phyloP scores from a whole-genome alignment of 2,329 filamentous ascomycete genomes.

The Talaromyces atroroseus region DNA sequence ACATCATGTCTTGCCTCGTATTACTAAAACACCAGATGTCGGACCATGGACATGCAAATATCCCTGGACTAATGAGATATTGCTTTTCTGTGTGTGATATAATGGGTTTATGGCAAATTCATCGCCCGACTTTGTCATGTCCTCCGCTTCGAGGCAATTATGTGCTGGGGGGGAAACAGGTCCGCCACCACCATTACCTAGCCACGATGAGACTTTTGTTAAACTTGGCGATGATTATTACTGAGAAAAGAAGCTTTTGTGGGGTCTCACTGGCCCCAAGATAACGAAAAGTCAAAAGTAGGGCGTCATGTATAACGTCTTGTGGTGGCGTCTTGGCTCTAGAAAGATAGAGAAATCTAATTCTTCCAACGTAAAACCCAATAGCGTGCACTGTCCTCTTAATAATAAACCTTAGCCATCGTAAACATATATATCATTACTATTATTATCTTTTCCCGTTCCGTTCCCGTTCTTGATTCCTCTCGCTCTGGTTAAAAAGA shows the following conservation, averaged over 20 bases:
- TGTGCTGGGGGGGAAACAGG: not conserved
- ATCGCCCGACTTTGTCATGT: not conserved
- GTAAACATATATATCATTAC: not conserved
- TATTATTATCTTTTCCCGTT: not conserved
- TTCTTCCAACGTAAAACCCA: not conserved
- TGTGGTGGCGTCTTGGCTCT: constrained; percentile 1
- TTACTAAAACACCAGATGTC: not conserved
- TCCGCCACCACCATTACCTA: not conserved
- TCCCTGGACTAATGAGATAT: not conserved
- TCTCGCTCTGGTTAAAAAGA: not conserved
- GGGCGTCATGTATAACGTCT: not conserved
- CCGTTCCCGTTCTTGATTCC: not conserved
- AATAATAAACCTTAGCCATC: not conserved
- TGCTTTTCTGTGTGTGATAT: not conserved
- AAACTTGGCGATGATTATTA: not conserved
- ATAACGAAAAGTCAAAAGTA: not conserved
- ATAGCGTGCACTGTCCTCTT: not conserved
- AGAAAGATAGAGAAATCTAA: not conserved
- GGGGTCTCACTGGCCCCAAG: not conserved
- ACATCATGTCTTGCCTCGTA: constrained; percentile 12
- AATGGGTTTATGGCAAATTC: not conserved
- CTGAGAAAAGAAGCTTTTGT: not conserved
- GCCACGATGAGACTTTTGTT: not conserved
- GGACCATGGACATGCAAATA: not conserved
- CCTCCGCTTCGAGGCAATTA: not conserved